These are phyloP conservation scores for Leucogyrophana mollusca DNA, from an alignment of 768 basidiomycete genomes.

Conservation along the genomic window DNA sequence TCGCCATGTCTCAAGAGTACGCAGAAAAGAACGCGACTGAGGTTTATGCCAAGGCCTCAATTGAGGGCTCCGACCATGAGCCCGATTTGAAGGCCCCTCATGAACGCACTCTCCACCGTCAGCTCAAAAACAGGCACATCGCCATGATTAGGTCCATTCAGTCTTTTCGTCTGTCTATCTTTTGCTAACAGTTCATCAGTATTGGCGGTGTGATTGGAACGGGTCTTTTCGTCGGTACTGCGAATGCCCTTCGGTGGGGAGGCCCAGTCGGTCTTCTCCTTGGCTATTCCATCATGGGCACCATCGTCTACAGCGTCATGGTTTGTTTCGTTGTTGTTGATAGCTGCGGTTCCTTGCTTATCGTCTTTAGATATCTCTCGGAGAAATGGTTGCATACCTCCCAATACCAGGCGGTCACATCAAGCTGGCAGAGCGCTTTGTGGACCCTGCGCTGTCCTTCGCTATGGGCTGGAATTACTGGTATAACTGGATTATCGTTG, in stretches of 20 bases:
- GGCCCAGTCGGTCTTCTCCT: conserved; percentile 76
- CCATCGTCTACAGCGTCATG: conserved; percentile 74
- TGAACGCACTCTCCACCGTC: conserved; percentile 42
- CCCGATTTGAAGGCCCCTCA: conserved; percentile 12
- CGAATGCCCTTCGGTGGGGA: conserved; percentile 45
- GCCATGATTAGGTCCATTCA: conserved; percentile 71
- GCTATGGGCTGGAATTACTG: conserved; percentile 58
- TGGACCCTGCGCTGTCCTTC: conserved; percentile 68
- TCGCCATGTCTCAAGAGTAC: too few species aligned
- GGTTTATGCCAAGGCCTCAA: background rate
- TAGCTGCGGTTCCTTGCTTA: background rate
- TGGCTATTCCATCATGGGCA: conserved; percentile 65
- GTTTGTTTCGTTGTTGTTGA: conserved; percentile 29
- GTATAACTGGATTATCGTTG: conserved; percentile 33
- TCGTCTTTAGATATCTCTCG: conserved; percentile 52
- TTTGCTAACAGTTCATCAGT: conserved; percentile 31
- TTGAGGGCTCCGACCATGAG: conserved; percentile 19
- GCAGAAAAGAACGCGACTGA: too few species aligned
- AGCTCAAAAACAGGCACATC: conserved; percentile 75
- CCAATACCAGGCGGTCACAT: conserved; percentile 83
- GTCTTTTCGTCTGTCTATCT: background rate
- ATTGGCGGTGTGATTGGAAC: conserved; percentile 59
- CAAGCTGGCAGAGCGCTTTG: conserved; percentile 78
- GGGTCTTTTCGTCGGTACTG: conserved; percentile 72
- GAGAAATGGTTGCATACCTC: conserved; percentile 64